Base-by-base conservation (phyloP, 257 asterid genomes). In the Solanum okadae region DNA sequence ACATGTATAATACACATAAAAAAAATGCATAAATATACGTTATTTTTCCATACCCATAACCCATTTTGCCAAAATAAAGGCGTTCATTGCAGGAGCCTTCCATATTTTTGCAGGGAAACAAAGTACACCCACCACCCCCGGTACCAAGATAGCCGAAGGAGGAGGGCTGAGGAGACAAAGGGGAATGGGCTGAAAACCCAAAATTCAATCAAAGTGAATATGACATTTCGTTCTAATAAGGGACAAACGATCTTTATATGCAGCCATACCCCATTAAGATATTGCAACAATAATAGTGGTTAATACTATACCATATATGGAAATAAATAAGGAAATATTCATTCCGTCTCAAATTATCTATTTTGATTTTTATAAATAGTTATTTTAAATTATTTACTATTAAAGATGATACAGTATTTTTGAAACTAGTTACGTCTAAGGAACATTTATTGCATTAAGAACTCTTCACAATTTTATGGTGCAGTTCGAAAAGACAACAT, bases 51-150 rank as follows among this genome's bases (percentile, higher is more conserved):
- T 91, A 96, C 99, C 99, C 99, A 91, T 93, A 94, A 88, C 98
- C 99, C 99, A 95, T 95, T 96, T 94, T 95, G 91, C 99, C 99
- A 87, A 94, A 96, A 91, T 97, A 95, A 40, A 91, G 96, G 84
- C 99, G 98, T 90, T 94, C 98, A 93, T 87, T 88, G 72, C 93
- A 90, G 92, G 75, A 90, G 88, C 91, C 94, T 87, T 96, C 99
- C 99, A 96, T 95, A 12, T 91, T 87, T 73, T 73, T 87, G 89
- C 88, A 70, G 89, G 34, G 89, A 85, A 83, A 77, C 33, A n/a
- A 75, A 37, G 52, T 34, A 83, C 63, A 81, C 88, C 71, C 38
- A 86, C 23, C 78, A 86, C 71, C 82, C 86, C 79, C 89, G 70
- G 77, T 6, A 75, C 31, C 52, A 75, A 75, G 49, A 75, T 46